phyloP scores from a whole-genome alignment of 169 alveolate species.

The Plasmodium sp. region DNA sequence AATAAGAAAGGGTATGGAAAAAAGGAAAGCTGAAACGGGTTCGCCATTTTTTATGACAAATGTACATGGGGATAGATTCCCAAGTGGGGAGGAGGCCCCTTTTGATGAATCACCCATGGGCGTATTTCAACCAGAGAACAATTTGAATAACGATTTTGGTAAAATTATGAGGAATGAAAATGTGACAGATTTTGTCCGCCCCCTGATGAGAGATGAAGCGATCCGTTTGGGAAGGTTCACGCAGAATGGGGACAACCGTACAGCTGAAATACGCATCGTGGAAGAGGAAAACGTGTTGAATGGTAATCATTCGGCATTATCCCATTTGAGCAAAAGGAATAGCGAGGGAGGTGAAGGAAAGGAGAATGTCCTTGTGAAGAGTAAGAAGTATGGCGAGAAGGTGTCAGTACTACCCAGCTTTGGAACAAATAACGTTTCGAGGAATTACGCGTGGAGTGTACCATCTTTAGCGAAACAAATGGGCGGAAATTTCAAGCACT shows the following conservation, averaged over 20 bases:
- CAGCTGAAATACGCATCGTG: neutral
- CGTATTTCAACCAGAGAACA: neutral
- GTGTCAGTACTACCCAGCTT: neutral
- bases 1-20: conserved; percentile 8
- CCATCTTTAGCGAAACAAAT: neutral
- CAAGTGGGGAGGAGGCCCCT: neutral
- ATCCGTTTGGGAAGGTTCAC: neutral
- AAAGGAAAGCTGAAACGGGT: neutral
- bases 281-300: neutral
- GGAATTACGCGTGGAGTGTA: neutral
- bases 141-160: neutral
- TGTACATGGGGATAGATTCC: neutral
- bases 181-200: neutral
- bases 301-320: neutral
- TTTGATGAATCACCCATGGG: neutral
- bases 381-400: neutral
- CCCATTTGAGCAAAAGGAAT: neutral
- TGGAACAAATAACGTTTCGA: neutral
- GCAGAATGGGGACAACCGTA: neutral
- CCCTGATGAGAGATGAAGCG: neutral
- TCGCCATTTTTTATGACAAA: neutral
- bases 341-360: neutral
- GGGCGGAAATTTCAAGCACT: neutral
- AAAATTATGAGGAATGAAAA: neutral
- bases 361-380: neutral